phyloP scores from a whole-genome alignment of 352 stramenopile genomes.

The Globisporangium apiculatum region DNA sequence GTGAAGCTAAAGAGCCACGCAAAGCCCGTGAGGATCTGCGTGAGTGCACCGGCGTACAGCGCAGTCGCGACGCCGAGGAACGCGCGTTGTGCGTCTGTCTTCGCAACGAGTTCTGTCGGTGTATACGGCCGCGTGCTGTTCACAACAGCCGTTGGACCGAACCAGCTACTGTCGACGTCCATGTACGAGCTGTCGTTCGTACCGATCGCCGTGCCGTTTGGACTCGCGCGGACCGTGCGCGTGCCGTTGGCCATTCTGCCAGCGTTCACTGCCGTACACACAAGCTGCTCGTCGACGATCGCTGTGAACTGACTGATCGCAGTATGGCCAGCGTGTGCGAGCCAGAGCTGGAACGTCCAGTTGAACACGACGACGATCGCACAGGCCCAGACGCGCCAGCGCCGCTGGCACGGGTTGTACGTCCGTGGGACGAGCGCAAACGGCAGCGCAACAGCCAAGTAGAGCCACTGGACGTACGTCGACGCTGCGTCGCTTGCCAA shows the following conservation, averaged over 20 bases:
- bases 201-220: not conserved
- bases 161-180: conserved; percentile 20
- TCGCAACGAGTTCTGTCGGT: conserved; percentile 1
- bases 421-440: conserved; percentile 65
- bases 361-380: conserved; percentile 75
- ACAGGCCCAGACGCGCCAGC: conserved; percentile 70
- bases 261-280: conserved; percentile 27
- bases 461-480: conserved; percentile 63
- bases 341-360: conserved; percentile 68
- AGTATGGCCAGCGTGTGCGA: conserved; percentile 48
- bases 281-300: conserved; percentile 26
- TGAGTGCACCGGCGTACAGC: conserved; percentile 49
- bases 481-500: conserved; percentile 31
- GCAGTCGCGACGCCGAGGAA: conserved; percentile 32
- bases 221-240: not conserved
- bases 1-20: conserved; percentile 75
- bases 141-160: conserved; percentile 9
- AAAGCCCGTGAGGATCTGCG: conserved; percentile 63
- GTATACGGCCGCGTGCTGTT: conserved; percentile 13
- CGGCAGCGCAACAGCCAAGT: conserved; percentile 59
- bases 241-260: not conserved
- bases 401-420: conserved; percentile 64
- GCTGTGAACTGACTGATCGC: conserved; percentile 38
- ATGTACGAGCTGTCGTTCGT: not conserved
- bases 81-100: conserved; percentile 25